These are phyloP conservation scores for Takashimella tepidaria DNA, from an alignment of 1,284 basidiomycete species.

Conservation along the genomic window DNA sequence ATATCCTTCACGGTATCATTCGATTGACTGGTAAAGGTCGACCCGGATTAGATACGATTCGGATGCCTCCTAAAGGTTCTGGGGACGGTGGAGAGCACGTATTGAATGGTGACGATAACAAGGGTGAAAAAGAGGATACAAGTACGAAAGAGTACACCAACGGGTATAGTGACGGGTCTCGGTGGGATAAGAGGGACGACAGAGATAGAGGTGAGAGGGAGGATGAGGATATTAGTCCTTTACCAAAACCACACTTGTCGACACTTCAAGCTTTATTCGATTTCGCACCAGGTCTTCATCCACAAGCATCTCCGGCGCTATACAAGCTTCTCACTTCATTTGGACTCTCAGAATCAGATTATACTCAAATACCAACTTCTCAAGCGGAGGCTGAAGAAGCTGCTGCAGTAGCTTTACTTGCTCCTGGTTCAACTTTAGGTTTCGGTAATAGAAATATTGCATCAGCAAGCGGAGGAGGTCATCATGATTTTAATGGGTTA, in stretches of 20 bases:
- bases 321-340: slow-evolving; percentile 34
- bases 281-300: slow-evolving; percentile 34
- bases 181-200: not conserved
- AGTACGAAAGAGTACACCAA: too few species aligned
- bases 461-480: too few species aligned
- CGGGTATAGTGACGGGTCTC: too few species aligned
- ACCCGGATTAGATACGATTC: slow-evolving; percentile 31
- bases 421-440: not conserved
- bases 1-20: slow-evolving; percentile 33
- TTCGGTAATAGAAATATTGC: not conserved
- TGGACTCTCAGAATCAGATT: slow-evolving; percentile 26
- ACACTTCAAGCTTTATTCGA: slow-evolving; percentile 36
- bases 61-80: slow-evolving; percentile 18
- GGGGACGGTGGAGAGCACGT: not conserved
- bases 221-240: slow-evolving; percentile 1
- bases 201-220: not conserved
- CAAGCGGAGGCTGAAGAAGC: not conserved
- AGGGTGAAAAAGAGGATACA: too few species aligned
- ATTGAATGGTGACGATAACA: slow-evolving; percentile 1
- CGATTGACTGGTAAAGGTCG: slow-evolving; percentile 35
- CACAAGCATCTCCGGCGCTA: slow-evolving; percentile 36
- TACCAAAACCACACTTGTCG: slow-evolving; percentile 28
- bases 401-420: not conserved
- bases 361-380: not conserved
- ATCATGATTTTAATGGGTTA: too few species aligned